phyloP scores from a whole-genome alignment of 1,139 yeast species.

The Scheffersomyces segobiensis region DNA sequence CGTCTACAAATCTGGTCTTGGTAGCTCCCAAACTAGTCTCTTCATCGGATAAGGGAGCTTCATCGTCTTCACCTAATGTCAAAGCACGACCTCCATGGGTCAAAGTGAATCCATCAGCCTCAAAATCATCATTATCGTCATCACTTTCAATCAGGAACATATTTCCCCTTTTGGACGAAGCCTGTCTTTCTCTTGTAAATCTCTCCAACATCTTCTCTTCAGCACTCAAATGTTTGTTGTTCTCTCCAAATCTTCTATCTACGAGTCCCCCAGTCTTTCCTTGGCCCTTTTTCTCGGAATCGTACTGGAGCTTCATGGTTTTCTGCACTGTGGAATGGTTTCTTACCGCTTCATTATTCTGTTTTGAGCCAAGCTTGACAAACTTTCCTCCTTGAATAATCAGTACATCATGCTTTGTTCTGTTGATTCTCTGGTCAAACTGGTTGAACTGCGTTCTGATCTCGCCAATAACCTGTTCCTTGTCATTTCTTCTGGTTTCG shows the following conservation, averaged over 20 bases:
- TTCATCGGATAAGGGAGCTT: constrained; percentile 14
- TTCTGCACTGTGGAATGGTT: constrained; percentile 79
- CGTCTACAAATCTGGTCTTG: constrained; percentile 30
- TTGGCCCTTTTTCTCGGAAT: constrained; percentile 56
- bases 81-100: constrained; percentile 82
- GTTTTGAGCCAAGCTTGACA: constrained; percentile 57
- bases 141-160: constrained; percentile 69
- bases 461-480: constrained; percentile 51
- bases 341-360: constrained; percentile 37
- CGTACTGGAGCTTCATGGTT: constrained; percentile 66
- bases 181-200: constrained; percentile 83
- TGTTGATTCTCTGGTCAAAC: constrained; percentile 75
- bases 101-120: constrained; percentile 48
- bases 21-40: constrained; percentile 12
- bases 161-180: constrained; percentile 49
- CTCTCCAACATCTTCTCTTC: constrained; percentile 96
- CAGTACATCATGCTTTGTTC: constrained; percentile 67
- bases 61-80: constrained; percentile 42
- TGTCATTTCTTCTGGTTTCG: constrained; percentile 70
- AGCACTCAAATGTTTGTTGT: constrained; percentile 63
- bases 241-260: constrained; percentile 93
- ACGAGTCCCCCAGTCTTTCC: constrained; percentile 77
- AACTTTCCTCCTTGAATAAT: constrained; percentile 53
- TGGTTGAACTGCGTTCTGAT: constrained; percentile 87
- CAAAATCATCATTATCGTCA: constrained; percentile 59